Evolutionary conservation across 768 basidiomycete species (phyloP), one percentile per base, ranked within the genome.

Genomic region (Hypsizygus marmoreus): DNA sequence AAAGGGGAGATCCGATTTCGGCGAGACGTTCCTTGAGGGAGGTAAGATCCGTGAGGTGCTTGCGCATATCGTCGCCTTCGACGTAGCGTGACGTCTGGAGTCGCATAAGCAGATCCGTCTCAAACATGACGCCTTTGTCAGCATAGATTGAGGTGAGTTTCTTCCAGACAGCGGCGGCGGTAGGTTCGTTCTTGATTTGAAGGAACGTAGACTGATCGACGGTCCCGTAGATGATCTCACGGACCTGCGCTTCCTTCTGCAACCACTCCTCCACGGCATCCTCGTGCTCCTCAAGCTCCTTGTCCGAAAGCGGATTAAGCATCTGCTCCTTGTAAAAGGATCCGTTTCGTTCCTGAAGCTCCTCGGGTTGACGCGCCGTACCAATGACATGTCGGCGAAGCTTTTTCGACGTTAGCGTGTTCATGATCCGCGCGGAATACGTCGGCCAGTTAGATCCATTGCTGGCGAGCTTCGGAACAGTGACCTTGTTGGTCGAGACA

Each of bases 381-480:
- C 68, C 65, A n/a, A n/a, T n/a, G n/a, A n/a, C n/a, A n/a, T n/a
- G n/a, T n/a, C n/a, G n/a, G n/a, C n/a, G n/a, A n/a, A n/a, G n/a
- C 36, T 63, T 63, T n/a, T 20, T 30, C 19, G 58, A 53, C 6
- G 36, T 54, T 33, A 66, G 20, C 12, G 53, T 38, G 40, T 64
- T 64, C 23, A 54, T 17, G 11, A 56, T 47, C 8, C 47, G 39
- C 4, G 59, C 57, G 23, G 60, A 56, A 57, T 65, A 67, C 12
- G 37, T 60, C 1, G 48, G 28, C 65, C 66, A 69, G 33, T 69
- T 69, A 19, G 58, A 56, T 4, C 61, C 53, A 45, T 66, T 56
- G 14, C 62, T 55, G 10, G 48, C 31, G 14, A 62, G 56, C 47
- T 61, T 60, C 14, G 35, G 37, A 13, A 45, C 17, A 6, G 35